Base-by-base conservation (phyloP, 2,329 filamentous ascomycete genomes). In the Diplodia mutila region DNA sequence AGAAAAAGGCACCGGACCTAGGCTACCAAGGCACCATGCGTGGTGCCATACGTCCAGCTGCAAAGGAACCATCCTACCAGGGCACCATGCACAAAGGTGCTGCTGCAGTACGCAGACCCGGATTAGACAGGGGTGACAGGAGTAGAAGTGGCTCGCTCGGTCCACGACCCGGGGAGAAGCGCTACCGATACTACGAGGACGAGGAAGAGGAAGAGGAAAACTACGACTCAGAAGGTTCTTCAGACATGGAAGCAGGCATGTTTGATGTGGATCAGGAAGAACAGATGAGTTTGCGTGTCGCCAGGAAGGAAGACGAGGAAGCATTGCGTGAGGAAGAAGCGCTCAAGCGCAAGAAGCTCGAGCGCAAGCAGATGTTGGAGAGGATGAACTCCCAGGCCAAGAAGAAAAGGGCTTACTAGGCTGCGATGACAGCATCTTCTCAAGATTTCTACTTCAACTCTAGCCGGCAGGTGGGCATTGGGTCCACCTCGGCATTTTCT, bases 231-330 rank as follows among this genome's bases (percentile, higher is more conserved):
- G 90, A 90, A 66, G 59, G 59, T n/a, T 63, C 59, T 4, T 92
- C 90, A 6, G 91, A 92, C 72, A 93, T 93, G 90, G 91, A 93
- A 76, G 91, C 90, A 2, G 90, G 90, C 39, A 76, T 90, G 46
- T 89, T 89, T 69, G 91, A 93, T 72, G 86, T 94, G 64, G 90
- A 93, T 69, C 81, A 85, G 42, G 91, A 94, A 76, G 91, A 94
- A 76, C 81, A 83, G 55, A 75, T 81, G 61, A 90, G 91, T 2
- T 85, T 89, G 69, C 78, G 81, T 34, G 82, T 85, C 66, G 91
- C 90, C 27, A 86, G 86, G 53, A 84, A 85, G 55, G 91, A 94
- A 75, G 91, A 94, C 72, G 82, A 85, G 21, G 82, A 87, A 71
- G 88, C 90, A 68, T 80, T 90, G 72, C 83, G 82, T 2, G 84